phyloP scores from a whole-genome alignment of 495 filamentous ascomycete genomes.

The Geopyxis carbonaria region DNA sequence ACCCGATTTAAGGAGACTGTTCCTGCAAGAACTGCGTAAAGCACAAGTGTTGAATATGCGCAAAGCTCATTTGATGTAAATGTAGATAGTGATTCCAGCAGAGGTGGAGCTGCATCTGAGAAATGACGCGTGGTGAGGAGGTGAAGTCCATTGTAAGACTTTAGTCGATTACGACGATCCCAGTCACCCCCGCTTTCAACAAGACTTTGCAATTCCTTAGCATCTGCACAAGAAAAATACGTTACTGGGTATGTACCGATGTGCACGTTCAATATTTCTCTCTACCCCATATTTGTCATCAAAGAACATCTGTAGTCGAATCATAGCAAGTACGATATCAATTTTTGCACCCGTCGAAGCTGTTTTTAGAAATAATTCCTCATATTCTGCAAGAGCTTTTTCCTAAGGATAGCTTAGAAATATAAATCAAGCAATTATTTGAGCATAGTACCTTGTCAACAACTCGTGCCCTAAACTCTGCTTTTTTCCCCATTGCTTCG shows the following conservation, averaged over 20 bases:
- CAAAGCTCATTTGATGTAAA: conserved; percentile 97
- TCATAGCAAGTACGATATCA: conserved; percentile 86
- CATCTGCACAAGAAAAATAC: neutral
- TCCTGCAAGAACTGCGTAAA: conserved; percentile 89
- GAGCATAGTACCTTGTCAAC: conserved; percentile 83
- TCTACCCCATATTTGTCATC: conserved; percentile 78
- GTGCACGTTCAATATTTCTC: conserved; percentile 82
- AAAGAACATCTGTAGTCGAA: conserved; percentile 89
- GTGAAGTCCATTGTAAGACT: conserved; percentile 93
- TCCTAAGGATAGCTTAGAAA: conserved; percentile 42
- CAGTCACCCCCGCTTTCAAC: conserved; percentile 93
- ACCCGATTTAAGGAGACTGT: conserved; percentile 88
- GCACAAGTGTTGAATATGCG: conserved; percentile 80
- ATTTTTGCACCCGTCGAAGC: conserved; percentile 90
- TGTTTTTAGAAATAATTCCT: conserved; percentile 84
- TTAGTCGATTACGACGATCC: conserved; percentile 92
- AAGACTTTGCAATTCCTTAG: conserved; percentile 32
- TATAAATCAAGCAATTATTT: neutral
- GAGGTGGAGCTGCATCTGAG: conserved; percentile 71
- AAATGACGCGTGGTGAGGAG: conserved; percentile 82
- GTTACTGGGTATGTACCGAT: conserved; percentile 25
- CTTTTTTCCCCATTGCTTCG: conserved; percentile 80
- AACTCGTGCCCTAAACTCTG: conserved; percentile 84
- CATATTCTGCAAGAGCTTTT: conserved; percentile 77
- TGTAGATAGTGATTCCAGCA: conserved; percentile 92